Percentiles rank a stretch among this genome's conserved stretches.
Conservation (phyloP, 1,284 basidiomycete species). For the Rhodotorula sp. region DNA sequence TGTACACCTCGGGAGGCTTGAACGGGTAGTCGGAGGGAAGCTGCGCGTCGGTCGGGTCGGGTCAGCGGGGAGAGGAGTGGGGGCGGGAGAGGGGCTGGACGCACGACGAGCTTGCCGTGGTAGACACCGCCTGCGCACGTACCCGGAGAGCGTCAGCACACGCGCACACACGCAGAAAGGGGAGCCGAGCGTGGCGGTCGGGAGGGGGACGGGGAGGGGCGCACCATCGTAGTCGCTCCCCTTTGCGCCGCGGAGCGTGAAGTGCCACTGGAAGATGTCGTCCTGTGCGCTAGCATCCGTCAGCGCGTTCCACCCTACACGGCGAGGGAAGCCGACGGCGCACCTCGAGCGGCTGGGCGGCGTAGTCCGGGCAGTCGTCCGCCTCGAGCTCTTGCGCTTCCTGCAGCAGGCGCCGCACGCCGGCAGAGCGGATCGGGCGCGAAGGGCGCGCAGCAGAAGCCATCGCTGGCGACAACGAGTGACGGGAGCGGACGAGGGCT, state of each 20-base stretch:
- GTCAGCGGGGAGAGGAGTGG: slow-evolving; percentile 43
- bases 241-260: slow-evolving; percentile 78
- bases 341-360: slow-evolving; percentile 84
- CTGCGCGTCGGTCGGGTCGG: slow-evolving; percentile 17
- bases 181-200: slow-evolving; percentile 2
- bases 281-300: slow-evolving; percentile 32
- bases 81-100: slow-evolving; percentile 44
- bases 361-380: slow-evolving; percentile 78
- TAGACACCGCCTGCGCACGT: slow-evolving; percentile 32
- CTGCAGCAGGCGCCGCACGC: slow-evolving; percentile 75
- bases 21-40: slow-evolving; percentile 53
- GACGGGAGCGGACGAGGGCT: neutral
- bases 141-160: neutral
- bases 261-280: slow-evolving; percentile 81
- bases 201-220: neutral
- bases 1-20: slow-evolving; percentile 50
- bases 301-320: neutral
- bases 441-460: neutral
- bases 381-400: slow-evolving; percentile 84
- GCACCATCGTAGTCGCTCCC: slow-evolving; percentile 87
- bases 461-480: neutral
- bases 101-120: slow-evolving; percentile 45
- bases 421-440: slow-evolving; percentile 28
- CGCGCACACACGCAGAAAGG: no score
- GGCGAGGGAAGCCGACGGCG: slow-evolving; percentile 8